phyloP scores from a whole-genome alignment of 2,329 filamentous ascomycete genomes.

The Fusarium sp. region DNA sequence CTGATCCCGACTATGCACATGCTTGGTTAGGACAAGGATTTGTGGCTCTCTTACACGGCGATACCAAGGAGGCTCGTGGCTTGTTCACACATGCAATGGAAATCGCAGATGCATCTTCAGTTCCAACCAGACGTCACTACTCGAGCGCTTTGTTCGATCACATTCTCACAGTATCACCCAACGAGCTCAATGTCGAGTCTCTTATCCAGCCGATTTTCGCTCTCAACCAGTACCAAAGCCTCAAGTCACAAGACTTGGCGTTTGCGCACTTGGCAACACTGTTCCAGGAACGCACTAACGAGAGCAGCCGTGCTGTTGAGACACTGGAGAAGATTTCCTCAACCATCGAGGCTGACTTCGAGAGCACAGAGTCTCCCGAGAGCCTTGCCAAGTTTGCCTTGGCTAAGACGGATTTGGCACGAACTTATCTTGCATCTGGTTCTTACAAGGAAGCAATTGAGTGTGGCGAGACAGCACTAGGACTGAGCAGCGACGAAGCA shows the following conservation, averaged over 20 bases:
- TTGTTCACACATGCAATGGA: conserved; percentile 96
- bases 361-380: conserved; percentile 80
- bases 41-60: conserved; percentile 80
- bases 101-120: conserved; percentile 82
- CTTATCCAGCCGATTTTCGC: conserved; percentile 91
- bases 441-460: conserved; percentile 78
- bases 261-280: conserved; percentile 83
- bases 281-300: conserved; percentile 82
- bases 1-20: conserved; percentile 91
- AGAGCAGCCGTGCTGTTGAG: conserved; percentile 72
- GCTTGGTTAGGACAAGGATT: conserved; percentile 96
- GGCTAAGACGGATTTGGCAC: conserved; percentile 86
- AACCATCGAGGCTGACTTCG: conserved; percentile 82
- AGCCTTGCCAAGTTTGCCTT: conserved; percentile 82
- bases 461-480: conserved; percentile 82
- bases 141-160: conserved; percentile 85
- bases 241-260: conserved; percentile 76
- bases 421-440: conserved; percentile 79
- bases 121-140: conserved; percentile 82
- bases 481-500: conserved; percentile 79
- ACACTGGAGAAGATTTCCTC: conserved; percentile 75
- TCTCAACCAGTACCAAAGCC: conserved; percentile 80
- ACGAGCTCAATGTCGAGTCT: conserved; percentile 62
- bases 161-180: conserved; percentile 69
- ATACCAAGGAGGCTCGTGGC: conserved; percentile 80